Conservation (phyloP, 352 stramenopile species). For the Phytopythium ostracodes region DNA sequence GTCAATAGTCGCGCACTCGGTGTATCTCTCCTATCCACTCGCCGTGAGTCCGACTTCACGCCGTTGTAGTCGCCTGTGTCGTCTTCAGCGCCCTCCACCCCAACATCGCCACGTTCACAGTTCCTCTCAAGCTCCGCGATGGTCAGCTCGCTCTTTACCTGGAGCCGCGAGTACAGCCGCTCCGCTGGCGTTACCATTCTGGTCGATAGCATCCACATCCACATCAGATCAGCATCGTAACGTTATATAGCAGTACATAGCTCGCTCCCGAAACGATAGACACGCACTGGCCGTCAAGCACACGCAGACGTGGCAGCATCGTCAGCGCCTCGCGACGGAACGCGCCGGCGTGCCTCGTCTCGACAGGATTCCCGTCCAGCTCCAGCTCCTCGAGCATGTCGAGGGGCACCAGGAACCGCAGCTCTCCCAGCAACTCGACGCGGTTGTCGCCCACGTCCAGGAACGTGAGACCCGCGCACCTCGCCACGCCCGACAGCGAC, state of each 20-base stretch:
- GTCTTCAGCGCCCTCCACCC: not conserved
- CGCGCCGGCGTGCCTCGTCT: slow-evolving; percentile 8
- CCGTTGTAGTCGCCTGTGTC: not conserved
- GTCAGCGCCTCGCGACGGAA: slow-evolving; percentile 52
- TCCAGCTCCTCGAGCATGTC: slow-evolving; percentile 32
- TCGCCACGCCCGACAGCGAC: slow-evolving; percentile 33
- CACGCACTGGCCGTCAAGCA: slow-evolving; percentile 34
- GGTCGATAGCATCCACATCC: not conserved
- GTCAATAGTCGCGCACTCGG: not conserved
- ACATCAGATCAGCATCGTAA: not conserved
- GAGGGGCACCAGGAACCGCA: slow-evolving; percentile 49
- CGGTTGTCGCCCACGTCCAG: slow-evolving; percentile 44
- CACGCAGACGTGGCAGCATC: slow-evolving; percentile 50
- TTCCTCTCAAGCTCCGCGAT: not conserved
- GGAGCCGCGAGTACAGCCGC: slow-evolving; percentile 39
- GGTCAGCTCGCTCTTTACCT: slow-evolving; percentile 34
- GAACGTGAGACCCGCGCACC: slow-evolving; percentile 25
- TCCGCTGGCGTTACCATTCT: slow-evolving; percentile 41
- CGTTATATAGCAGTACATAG: no score
- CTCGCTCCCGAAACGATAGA: not conserved
- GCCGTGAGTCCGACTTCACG: not conserved
- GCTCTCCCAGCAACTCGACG: slow-evolving; percentile 48
- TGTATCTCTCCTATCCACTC: not conserved
- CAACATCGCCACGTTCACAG: not conserved
- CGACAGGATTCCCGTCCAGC: slow-evolving; percentile 57